A percentile compares a stretch with the other conserved stretches of the same genome.
Conservation (phyloP, 2,329 filamentous ascomycete species). For the Albophoma yamanashiensis region DNA sequence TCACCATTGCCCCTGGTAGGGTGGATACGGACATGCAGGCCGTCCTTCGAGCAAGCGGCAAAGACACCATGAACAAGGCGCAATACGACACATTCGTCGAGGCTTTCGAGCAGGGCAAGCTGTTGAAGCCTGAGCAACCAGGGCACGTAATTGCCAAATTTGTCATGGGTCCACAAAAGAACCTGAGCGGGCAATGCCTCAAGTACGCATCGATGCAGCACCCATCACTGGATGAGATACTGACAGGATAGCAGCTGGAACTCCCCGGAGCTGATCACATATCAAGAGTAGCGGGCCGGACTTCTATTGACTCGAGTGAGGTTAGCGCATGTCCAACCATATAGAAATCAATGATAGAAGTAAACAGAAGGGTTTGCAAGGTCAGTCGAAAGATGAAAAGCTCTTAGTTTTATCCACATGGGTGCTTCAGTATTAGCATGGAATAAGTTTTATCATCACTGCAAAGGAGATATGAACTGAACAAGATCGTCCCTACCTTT, state of each 20-base stretch:
- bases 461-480: slow-evolving; percentile 15
- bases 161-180: slow-evolving; percentile 50
- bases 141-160: slow-evolving; percentile 79
- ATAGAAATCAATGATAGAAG: slow-evolving; percentile 8
- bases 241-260: slow-evolving; percentile 23
- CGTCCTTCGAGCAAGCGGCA: slow-evolving; percentile 57
- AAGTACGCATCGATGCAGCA: slow-evolving; percentile 35
- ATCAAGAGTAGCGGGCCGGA: slow-evolving; percentile 28
- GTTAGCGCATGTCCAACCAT: slow-evolving; percentile 8
- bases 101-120: slow-evolving; percentile 56
- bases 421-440: slow-evolving; percentile 65
- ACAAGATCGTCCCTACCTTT: slow-evolving; percentile 15
- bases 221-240: neutral
- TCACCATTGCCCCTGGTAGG: slow-evolving; percentile 68
- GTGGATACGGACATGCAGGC: slow-evolving; percentile 87
- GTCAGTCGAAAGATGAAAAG: slow-evolving; percentile 84
- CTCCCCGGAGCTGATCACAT: slow-evolving; percentile 37
- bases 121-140: slow-evolving; percentile 75
- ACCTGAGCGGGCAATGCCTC: slow-evolving; percentile 68
- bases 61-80: slow-evolving; percentile 35
- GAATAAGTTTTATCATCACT: slow-evolving; percentile 61
- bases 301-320: slow-evolving; percentile 3
- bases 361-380: slow-evolving; percentile 21
- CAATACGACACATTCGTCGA: slow-evolving; percentile 59
- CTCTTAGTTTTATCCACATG: slow-evolving; percentile 57